phyloP scores from a whole-genome alignment of 495 filamentous ascomycete genomes.

The Amphirosellinia nigrospora region DNA sequence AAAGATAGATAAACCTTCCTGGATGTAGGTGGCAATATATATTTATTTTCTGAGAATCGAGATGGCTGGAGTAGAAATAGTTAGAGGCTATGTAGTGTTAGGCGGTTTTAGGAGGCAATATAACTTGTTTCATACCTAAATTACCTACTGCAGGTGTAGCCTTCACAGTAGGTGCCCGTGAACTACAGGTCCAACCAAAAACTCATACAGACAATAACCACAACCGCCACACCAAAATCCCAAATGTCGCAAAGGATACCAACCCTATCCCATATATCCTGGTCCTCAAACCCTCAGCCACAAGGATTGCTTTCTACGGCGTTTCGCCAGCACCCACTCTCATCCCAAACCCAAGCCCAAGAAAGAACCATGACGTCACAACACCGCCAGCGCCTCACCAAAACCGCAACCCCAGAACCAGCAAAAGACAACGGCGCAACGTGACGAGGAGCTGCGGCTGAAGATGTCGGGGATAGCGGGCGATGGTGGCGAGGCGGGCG shows the following conservation, averaged over 20 bases:
- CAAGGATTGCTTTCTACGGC: neutral
- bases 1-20: too few relatives aligned
- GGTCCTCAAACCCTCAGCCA: neutral
- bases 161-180: too few relatives aligned
- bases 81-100: neutral
- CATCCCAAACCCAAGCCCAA: neutral
- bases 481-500: constrained; percentile 76
- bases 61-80: neutral
- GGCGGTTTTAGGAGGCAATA: too few relatives aligned
- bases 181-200: neutral
- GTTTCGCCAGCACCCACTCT: constrained; percentile 6
- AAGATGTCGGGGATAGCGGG: constrained; percentile 74
- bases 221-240: neutral
- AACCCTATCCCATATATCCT: neutral
- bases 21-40: neutral
- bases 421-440: constrained; percentile 62
- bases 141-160: too few relatives aligned
- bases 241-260: constrained; percentile 1
- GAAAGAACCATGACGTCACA: constrained; percentile 11
- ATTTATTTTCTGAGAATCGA: neutral
- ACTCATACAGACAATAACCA: neutral
- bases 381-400: neutral
- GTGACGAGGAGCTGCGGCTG: constrained; percentile 70
- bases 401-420: constrained; percentile 16
- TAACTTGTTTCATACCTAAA: too few relatives aligned